A percentile compares a stretch with the other conserved stretches of the same genome.
phyloP scores from a whole-genome alignment of 305 asterid species.

The Ilex paraguariensis region DNA sequence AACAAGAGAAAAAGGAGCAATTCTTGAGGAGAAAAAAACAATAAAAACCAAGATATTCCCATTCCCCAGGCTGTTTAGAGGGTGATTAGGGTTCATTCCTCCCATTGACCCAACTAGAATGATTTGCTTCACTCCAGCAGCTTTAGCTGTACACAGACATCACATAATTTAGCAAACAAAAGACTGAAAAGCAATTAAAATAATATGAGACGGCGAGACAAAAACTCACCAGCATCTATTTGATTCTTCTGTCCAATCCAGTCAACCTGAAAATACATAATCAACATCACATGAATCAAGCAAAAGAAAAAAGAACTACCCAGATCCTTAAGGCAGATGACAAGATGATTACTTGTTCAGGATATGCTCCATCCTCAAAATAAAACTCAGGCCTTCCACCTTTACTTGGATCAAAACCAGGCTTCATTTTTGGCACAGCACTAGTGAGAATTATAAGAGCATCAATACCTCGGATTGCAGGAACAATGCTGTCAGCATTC shows the following conservation, averaged over 20 bases:
- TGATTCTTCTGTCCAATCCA: constrained; percentile 97
- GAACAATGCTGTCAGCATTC: constrained; percentile 43
- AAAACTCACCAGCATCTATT: constrained; percentile 69
- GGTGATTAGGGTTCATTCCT: constrained; percentile 70
- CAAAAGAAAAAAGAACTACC: not conserved
- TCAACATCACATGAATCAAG: constrained; percentile 2
- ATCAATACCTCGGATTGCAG: constrained; percentile 70
- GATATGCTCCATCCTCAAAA: constrained; percentile 74
- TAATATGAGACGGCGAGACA: constrained; percentile 1
- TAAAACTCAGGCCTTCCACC: constrained; percentile 88
- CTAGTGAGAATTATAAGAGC: constrained; percentile 86
- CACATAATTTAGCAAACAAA: not conserved
- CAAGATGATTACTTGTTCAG: constrained; percentile 59
- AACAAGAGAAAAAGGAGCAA: not conserved
- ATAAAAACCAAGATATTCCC: constrained; percentile 82
- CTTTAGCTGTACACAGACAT: constrained; percentile 56
- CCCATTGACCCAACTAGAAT: constrained; percentile 98
- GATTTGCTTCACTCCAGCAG: constrained; percentile 91
- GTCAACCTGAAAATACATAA: constrained; percentile 52
- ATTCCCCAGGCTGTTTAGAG: constrained; percentile 76
- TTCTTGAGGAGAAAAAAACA: not conserved
- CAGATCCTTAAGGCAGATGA: not conserved
- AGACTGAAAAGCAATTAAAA: not conserved
- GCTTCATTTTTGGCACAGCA: constrained; percentile 90
- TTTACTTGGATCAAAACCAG: constrained; percentile 73